A percentile compares a stretch with the other conserved stretches of the same genome.
These are phyloP conservation scores for Aspergillus pseudonomiae DNA, from an alignment of 2,329 filamentous ascomycete species.

Conservation along the genomic window DNA sequence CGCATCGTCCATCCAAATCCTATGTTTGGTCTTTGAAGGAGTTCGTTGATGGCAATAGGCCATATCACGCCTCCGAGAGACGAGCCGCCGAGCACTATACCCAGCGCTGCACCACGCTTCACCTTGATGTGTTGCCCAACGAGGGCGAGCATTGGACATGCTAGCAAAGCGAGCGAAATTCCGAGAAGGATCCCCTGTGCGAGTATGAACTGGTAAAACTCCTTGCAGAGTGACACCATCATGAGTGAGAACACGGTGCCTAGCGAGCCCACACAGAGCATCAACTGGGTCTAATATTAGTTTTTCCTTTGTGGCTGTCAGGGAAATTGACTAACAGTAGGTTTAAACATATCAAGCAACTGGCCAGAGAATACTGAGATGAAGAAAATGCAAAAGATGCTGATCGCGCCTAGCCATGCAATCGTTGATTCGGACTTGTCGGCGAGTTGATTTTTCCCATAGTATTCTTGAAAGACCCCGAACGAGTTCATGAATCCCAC, in stretches of 20 bases:
- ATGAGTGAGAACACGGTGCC: constrained; percentile 36
- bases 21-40: constrained; percentile 29
- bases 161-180: constrained; percentile 32
- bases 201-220: constrained; percentile 44
- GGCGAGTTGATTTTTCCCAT: constrained; percentile 28
- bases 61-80: constrained; percentile 41
- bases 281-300: constrained; percentile 22
- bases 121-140: constrained; percentile 35
- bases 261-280: constrained; percentile 32
- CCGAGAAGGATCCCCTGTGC: constrained; percentile 41
- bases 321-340: constrained; percentile 23
- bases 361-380: constrained; percentile 31
- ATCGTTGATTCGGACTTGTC: constrained; percentile 33
- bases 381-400: constrained; percentile 37
- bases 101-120: constrained; percentile 34
- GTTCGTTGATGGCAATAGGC: constrained; percentile 36
- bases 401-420: constrained; percentile 38
- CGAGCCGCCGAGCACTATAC: constrained; percentile 37
- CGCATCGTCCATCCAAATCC: constrained; percentile 44
- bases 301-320: neutral
- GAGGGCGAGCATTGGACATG: constrained; percentile 34
- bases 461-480: constrained; percentile 41
- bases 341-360: constrained; percentile 37
- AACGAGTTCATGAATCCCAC: constrained; percentile 45
- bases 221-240: constrained; percentile 41